phyloP scores from a whole-genome alignment of 768 basidiomycete genomes.

The Tricholoma flavovirens region DNA sequence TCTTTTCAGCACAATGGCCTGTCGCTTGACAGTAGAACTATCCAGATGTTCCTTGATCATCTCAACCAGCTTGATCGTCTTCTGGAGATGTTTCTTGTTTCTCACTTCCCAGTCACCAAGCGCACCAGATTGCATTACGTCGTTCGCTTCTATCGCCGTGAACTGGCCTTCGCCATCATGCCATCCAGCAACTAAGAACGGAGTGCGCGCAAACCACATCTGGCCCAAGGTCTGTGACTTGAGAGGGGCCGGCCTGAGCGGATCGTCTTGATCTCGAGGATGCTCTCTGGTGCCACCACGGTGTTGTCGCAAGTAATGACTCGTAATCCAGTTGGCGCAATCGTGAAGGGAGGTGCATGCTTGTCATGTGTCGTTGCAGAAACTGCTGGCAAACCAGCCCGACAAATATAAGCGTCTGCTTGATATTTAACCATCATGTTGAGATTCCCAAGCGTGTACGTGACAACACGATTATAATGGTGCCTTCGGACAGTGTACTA shows the following conservation, averaged over 20 bases:
- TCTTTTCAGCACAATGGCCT: conserved; percentile 7
- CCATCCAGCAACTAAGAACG: conserved; percentile 13
- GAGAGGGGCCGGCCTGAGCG: neutral
- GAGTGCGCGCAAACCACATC: conserved; percentile 18
- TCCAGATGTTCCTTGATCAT: conserved; percentile 12
- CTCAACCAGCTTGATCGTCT: conserved; percentile 11
- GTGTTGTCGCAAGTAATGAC: conserved; percentile 6
- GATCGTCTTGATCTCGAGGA: conserved; percentile 18
- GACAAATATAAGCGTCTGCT: conserved; percentile 21
- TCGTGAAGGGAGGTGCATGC: neutral
- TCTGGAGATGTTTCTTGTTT: conserved; percentile 10
- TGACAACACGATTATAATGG: conserved; percentile 13
- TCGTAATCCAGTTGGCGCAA: conserved; percentile 8
- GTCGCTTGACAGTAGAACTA: conserved; percentile 9
- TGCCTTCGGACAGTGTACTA: conserved; percentile 7
- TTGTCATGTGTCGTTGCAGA: neutral
- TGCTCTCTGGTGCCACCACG: conserved; percentile 6
- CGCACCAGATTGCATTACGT: conserved; percentile 5
- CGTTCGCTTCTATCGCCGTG: conserved; percentile 5
- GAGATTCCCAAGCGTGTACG: conserved; percentile 17
- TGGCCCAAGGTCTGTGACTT: conserved; percentile 10
- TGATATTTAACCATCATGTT: conserved; percentile 26
- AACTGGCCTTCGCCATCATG: conserved; percentile 15
- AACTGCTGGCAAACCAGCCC: neutral
- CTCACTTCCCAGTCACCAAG: conserved; percentile 12